Base-by-base conservation (phyloP, 768 basidiomycete genomes). In the Boletus barrowsii region DNA sequence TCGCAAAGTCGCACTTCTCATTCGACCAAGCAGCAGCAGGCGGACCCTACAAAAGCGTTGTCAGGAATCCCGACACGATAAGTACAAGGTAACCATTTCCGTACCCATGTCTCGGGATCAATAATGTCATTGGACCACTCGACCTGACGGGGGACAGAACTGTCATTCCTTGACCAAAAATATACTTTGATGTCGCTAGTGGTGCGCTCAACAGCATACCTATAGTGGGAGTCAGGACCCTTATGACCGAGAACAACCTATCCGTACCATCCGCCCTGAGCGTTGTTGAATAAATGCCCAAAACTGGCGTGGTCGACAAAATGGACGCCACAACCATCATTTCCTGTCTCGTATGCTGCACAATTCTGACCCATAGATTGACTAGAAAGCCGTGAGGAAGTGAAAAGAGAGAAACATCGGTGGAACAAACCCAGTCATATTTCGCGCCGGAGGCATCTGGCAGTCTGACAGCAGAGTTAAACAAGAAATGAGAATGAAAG, bases 161-260 rank as follows among this genome's bases (percentile, higher is more conserved):
- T 26, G 29, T 59, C 64, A 26, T 59, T 55, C 32, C 77, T 66
- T 18, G 73, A 59, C 78, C 78, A 81, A 61, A 76, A 79, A 66
- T 73, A 80, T 14, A 78, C 58, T 44, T 72, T 73, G 44, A 80
- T 73, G 36, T 68, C 63, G 37, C 35, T 47, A 26, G 15, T 35
- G 17, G 72, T 69, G 20, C 73, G 71, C 48, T 76, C 70, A 29
- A 75, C 39, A n/a, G 73, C 79, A 60, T 76, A 80, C 73, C 74
- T 77, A 17, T 17, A 29, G 32, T 17, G 24, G 26, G n/a, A 18
- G 44, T 67, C 36, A 56, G 57, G 26, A 32, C 3, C 20, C 15
- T 18, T 6, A 8, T 32, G 17, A 17, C 1, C 7, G 7, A 10
- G 1, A 8, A 40, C 42, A 33, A 17, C 17, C 0, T 7, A 17